A percentile compares a stretch with the other conserved stretches of the same genome.
Conservation (phyloP, 129 eudicot genomes). For the Chrysanthemum makinoi region DNA sequence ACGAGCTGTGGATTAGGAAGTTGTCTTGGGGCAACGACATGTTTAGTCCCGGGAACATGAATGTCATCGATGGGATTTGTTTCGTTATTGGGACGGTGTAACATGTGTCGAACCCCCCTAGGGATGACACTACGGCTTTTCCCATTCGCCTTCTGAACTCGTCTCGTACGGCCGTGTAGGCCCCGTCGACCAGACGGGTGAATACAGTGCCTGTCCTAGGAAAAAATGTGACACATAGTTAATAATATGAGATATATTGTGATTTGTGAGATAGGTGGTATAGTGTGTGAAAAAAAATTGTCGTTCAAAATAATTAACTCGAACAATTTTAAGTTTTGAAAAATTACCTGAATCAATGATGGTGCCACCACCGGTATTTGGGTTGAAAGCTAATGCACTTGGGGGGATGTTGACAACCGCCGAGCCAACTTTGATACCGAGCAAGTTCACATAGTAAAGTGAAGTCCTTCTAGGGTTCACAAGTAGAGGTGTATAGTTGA, state of each 20-base stretch:
- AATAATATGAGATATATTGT: no score
- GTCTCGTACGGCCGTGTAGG: conserved; percentile 74
- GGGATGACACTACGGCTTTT: conserved; percentile 57
- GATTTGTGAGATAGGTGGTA: no score
- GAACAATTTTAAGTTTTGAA: background rate
- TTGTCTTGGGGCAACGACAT: conserved; percentile 78
- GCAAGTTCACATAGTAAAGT: conserved; percentile 75
- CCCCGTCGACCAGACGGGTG: conserved; percentile 67
- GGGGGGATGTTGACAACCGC: conserved; percentile 63
- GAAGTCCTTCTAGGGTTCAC: conserved; percentile 88
- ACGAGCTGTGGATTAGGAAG: conserved; percentile 75
- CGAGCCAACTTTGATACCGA: conserved; percentile 64
- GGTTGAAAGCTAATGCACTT: conserved; percentile 62
- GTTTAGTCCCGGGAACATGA: conserved; percentile 83
- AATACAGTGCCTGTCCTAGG: conserved; percentile 62
- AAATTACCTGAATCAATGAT: conserved; percentile 76
- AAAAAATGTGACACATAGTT: background rate
- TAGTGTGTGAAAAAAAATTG: no score
- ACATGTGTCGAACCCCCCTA: conserved; percentile 96
- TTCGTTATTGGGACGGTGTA: conserved; percentile 58
- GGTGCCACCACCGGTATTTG: conserved; percentile 84
- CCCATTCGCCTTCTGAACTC: conserved; percentile 83
- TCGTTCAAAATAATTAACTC: background rate
- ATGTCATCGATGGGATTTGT: conserved; percentile 68
- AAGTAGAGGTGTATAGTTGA: conserved; percentile 64